Evolutionary conservation across 805 yeast species (phyloP).

Genomic region (Kuraishia hungarica): DNA sequence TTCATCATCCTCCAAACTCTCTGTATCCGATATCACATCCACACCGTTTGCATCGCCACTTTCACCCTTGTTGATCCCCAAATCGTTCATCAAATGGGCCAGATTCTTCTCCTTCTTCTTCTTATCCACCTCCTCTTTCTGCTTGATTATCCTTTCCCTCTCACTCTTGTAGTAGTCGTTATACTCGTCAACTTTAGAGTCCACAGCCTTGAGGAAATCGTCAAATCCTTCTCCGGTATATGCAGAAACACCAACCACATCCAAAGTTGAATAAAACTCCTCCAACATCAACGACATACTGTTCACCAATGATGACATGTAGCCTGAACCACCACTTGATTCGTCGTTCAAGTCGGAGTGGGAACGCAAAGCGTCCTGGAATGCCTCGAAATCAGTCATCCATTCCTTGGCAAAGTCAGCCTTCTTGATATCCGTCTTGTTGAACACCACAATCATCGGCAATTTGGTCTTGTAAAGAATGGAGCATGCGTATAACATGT

Average conservation of each 20-base stretch:
- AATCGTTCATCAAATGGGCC: conserved; percentile 72
- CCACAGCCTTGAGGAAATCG: conserved; percentile 79
- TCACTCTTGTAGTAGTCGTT: conserved; percentile 77
- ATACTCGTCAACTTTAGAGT: conserved; percentile 80
- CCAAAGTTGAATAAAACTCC: conserved; percentile 89
- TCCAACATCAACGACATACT: conserved; percentile 95
- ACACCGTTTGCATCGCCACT: conserved; percentile 25
- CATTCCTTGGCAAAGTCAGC: conserved; percentile 88
- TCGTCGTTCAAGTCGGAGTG: conserved; percentile 62
- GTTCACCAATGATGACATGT: conserved; percentile 89
- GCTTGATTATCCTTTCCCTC: conserved; percentile 70
- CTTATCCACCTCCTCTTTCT: conserved; percentile 70
- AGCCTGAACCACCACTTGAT: conserved; percentile 62
- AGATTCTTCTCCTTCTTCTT: conserved; percentile 49
- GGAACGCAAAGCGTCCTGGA: conserved; percentile 67
- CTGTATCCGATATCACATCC: conserved; percentile 42
- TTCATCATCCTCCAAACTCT: conserved; percentile 35
- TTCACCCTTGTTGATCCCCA: conserved; percentile 47
- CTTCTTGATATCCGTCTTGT: conserved; percentile 83
- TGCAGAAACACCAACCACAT: conserved; percentile 87
- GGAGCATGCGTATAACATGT: conserved; percentile 97
- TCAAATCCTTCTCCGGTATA: conserved; percentile 93
- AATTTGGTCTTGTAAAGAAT: conserved; percentile 90
- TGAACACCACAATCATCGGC: conserved; percentile 95
- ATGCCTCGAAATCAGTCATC: conserved; percentile 94